Evolutionary conservation across 2,329 filamentous ascomycete species (phyloP), one percentile per base, ranked within the genome.

Genomic region (Furcasterigmium furcatum): DNA sequence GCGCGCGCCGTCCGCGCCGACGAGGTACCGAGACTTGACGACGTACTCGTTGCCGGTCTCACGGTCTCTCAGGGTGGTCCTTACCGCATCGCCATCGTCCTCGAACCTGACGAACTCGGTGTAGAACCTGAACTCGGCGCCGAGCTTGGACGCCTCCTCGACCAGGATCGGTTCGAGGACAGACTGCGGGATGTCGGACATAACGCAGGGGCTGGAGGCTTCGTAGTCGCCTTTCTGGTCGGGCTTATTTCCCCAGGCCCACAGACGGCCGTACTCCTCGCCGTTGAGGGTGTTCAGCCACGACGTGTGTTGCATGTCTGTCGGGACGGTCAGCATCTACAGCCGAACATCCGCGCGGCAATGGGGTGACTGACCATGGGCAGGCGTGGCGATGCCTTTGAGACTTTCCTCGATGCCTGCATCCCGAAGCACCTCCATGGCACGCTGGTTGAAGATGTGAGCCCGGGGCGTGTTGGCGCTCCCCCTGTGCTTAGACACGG

Each of bases 1-100:
- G n/a, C 62, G 59, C 2, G 62, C 62, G 2, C 67, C 81, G 56
- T 85, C 81, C 38, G 74, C 77, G 4, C 80, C 81, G 49, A 84
- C 80, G 8, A 85, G 62, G 50, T 78, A 84, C 44, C 73, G 74
- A 0, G 77, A 72, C 9, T 20, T 13, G 14, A 44, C 22, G 10
- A 14, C 16, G 19, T 36, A 44, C 36, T 19, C 35, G 5, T 14
- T 13, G 5, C 18, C 35, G 4, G 44, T 36, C 12, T 41, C 41
- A 9, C 46, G 39, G 48, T 64, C 61, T 9, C 45, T 35, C 16
- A 62, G 51, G 9, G 51, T 52, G 7, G 46, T 52, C 14, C 52
- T 65, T n/a, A 63, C 56, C 6, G 60, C 60, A 3, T 62, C 35
- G 0, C 55, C 48, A 1, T 58, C 57, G 10, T 60, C 49, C 2